These are phyloP conservation scores for Wickerhamomyces sydowiorum DNA, from an alignment of 805 yeast genomes.

Conservation along the genomic window DNA sequence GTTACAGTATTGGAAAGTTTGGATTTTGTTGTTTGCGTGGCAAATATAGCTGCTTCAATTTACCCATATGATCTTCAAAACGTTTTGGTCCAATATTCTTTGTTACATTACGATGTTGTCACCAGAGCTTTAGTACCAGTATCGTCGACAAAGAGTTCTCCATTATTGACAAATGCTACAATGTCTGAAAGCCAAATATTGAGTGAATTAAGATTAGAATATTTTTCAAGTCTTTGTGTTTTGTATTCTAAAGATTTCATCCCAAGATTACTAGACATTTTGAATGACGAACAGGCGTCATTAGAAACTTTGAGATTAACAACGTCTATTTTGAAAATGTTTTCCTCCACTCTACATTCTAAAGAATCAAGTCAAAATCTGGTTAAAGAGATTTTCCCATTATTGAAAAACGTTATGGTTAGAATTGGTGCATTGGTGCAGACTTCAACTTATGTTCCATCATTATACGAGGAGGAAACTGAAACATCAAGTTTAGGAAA, in stretches of 20 bases:
- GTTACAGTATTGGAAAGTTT: constrained; percentile 20
- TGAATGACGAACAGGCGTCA: constrained; percentile 26
- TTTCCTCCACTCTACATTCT: constrained; percentile 25
- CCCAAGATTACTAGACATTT: constrained; percentile 14
- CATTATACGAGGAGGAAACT: background rate
- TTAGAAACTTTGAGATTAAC: constrained; percentile 28
- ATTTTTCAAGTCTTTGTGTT: constrained; percentile 21
- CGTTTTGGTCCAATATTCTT: constrained; percentile 24
- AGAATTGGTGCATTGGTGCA: constrained; percentile 14
- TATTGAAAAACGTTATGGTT: constrained; percentile 24
- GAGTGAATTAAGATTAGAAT: constrained; percentile 24
- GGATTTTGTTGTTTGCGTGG: constrained; percentile 26
- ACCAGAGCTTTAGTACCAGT: constrained; percentile 19
- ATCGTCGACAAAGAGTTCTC: constrained; percentile 10
- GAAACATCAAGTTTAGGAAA: constrained; percentile 2
- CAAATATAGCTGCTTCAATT: constrained; percentile 28
- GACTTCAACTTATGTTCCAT: background rate
- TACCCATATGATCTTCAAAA: constrained; percentile 19
- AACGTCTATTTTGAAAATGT: constrained; percentile 31
- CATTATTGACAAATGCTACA: constrained; percentile 9
- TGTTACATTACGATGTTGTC: constrained; percentile 12
- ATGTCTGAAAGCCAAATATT: constrained; percentile 17
- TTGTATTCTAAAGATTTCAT: constrained; percentile 13
- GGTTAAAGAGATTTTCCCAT: constrained; percentile 23
- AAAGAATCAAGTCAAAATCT: constrained; percentile 19